Percentiles rank a stretch among this genome's conserved stretches.
These are phyloP conservation scores for Globisporangium lucens DNA, from an alignment of 352 stramenopile species.

Conservation along the genomic window DNA sequence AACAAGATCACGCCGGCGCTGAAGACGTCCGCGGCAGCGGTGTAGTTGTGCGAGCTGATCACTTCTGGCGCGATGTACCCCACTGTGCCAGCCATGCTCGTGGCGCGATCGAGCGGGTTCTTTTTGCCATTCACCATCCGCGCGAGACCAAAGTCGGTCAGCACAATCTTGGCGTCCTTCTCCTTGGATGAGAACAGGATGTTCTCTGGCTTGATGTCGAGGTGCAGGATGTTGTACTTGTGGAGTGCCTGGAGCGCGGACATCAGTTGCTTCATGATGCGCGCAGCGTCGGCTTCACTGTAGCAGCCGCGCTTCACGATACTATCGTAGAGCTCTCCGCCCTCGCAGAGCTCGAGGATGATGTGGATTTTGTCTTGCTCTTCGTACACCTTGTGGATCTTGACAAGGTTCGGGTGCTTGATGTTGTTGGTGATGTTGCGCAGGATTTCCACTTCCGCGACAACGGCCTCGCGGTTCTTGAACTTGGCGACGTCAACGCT, in stretches of 20 bases:
- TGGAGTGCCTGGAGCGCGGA: slow-evolving; percentile 64
- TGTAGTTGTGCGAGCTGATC: slow-evolving; percentile 65
- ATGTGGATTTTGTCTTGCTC: slow-evolving; percentile 81
- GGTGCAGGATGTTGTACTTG: slow-evolving; percentile 71
- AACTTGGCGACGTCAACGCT: slow-evolving; percentile 78
- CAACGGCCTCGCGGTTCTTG: slow-evolving; percentile 61
- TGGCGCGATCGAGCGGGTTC: slow-evolving; percentile 57
- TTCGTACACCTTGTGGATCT: slow-evolving; percentile 82
- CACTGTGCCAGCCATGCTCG: slow-evolving; percentile 71
- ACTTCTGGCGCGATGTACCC: slow-evolving; percentile 80
- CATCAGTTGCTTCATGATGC: slow-evolving; percentile 65
- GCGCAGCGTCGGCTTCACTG: slow-evolving; percentile 56
- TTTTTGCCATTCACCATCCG: slow-evolving; percentile 73
- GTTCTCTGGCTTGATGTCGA: slow-evolving; percentile 83
- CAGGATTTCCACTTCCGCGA: slow-evolving; percentile 76
- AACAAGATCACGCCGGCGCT: slow-evolving; percentile 80
- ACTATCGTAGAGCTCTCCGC: slow-evolving; percentile 74
- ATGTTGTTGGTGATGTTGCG: slow-evolving; percentile 82
- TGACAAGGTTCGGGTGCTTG: slow-evolving; percentile 71
- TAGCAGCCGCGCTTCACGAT: slow-evolving; percentile 67
- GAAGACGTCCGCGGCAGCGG: slow-evolving; percentile 69
- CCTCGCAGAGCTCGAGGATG: slow-evolving; percentile 67
- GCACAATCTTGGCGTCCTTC: slow-evolving; percentile 56
- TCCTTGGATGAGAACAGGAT: slow-evolving; percentile 62
- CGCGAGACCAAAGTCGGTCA: slow-evolving; percentile 75